These are phyloP conservation scores for Rhodotorula sp. DNA, from an alignment of 1,284 basidiomycete species.

Conservation along the genomic window DNA sequence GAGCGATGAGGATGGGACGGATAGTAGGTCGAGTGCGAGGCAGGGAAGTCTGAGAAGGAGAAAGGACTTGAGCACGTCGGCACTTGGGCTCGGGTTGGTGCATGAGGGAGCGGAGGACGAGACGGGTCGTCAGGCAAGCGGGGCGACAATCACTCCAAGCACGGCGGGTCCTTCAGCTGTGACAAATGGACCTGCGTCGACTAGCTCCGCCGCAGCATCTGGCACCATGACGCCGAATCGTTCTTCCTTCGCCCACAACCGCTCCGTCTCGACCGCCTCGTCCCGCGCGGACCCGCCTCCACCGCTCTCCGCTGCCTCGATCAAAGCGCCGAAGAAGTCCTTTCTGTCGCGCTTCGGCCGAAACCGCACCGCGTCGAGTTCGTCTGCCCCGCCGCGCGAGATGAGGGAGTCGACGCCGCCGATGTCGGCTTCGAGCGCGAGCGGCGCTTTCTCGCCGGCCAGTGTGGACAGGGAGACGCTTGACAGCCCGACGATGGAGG, in stretches of 20 bases:
- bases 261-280: conserved; percentile 1
- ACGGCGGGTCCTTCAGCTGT: too few species aligned
- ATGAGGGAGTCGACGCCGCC: not conserved
- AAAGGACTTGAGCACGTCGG: not conserved
- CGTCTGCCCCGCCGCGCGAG: not conserved
- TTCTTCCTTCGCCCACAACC: not conserved
- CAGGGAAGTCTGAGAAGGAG: not conserved
- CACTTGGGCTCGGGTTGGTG: not conserved
- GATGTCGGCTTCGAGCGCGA: not conserved
- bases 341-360: conserved; percentile 3
- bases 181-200: too few species aligned
- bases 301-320: not conserved
- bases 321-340: not conserved
- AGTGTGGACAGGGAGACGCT: too few species aligned
- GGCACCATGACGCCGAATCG: not conserved
- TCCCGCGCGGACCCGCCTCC: not conserved
- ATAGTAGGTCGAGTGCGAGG: not conserved
- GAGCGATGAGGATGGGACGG: conserved; percentile 3
- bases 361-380: too few species aligned
- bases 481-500: not conserved
- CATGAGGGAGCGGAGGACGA: not conserved
- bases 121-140: not conserved
- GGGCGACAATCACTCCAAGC: not conserved
- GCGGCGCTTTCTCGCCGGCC: not conserved
- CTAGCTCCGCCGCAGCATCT: not conserved